Evolutionary conservation across 2,329 filamentous ascomycete genomes (phyloP), one percentile per base, ranked within the genome.

Genomic region (Colletotrichum chrysophilum): DNA sequence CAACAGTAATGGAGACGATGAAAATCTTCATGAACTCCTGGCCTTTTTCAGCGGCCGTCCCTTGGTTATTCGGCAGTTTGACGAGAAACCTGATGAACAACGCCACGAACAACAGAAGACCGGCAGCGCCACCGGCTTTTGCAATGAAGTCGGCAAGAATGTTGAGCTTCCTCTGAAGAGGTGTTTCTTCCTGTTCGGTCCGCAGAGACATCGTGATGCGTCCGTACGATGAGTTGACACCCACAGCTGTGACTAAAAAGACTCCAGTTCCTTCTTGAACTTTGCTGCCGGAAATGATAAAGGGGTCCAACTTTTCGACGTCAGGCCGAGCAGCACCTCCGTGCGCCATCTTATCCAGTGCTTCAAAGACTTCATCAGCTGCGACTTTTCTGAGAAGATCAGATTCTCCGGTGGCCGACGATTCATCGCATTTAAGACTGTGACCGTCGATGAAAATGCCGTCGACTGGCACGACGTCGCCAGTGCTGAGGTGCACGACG

Each of bases 21-120:
- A 93, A 89, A 66, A 92, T 89, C 26, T 88, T 85, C 75, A 93
- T 83, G 81, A 93, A 93, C 43, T 87, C 81, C 79, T 92, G 90
- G 4, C 90, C 92, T 81, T 93, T 94, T 43, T 89, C 82, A 3
- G 89, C 86, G 2, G 91, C 86, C 0, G 85, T 83, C 0, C 78
- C 83, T 28, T 79, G 66, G 78, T 90, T 92, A 26, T 84, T 80
- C 4, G 89, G 89, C 8, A 96, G 87, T 21, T 89, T 84, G 34
- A 90, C 93, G 26, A 94, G 83, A 81, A 96, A 96, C 79, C 95
- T 94, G 87, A 96, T 95, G 80, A 96, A 91, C 9, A 96, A 87
- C 8, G 96, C 93, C 66, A 95, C 86, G 81, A 96, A 96, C n/a
- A 96, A 88, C 12, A 96, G 84, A 18, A 95, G 85, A 70, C 94